Conservation (phyloP, 768 basidiomycete species). For the Piloderma croceum region DNA sequence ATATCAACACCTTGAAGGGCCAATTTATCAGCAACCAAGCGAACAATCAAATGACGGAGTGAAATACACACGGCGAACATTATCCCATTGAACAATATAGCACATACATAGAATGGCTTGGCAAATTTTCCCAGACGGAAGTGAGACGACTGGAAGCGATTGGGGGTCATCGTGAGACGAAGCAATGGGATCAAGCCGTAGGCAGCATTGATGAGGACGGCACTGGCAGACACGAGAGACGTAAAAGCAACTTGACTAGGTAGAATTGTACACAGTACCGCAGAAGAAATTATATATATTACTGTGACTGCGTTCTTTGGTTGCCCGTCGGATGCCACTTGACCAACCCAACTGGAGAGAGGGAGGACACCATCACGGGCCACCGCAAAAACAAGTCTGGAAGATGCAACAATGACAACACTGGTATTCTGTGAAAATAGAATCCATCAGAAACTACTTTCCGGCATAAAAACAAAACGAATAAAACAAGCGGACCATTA, state of each 20-base stretch:
- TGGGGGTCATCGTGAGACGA: conserved; percentile 71
- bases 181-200: conserved; percentile 79
- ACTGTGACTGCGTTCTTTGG: conserved; percentile 84
- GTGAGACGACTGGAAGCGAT: conserved; percentile 65
- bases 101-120: conserved; percentile 61
- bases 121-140: conserved; percentile 67
- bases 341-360: conserved; percentile 44
- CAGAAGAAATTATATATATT: conserved; percentile 53
- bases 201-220: conserved; percentile 72
- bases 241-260: conserved; percentile 52
- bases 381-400: conserved; percentile 50
- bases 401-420: conserved; percentile 49
- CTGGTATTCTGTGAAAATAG: too few relatives aligned
- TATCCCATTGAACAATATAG: conserved; percentile 69
- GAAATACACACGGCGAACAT: conserved; percentile 60
- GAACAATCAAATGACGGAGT: conserved; percentile 1
- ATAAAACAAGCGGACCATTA: too few relatives aligned
- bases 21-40: conserved; percentile 2
- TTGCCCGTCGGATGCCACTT: conserved; percentile 52
- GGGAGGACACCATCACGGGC: conserved; percentile 54
- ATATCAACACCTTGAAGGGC: conserved; percentile 60
- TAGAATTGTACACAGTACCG: conserved; percentile 44
- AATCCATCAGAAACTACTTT: too few relatives aligned
- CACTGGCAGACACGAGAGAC: conserved; percentile 46
- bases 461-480: too few relatives aligned